A percentile compares a stretch with the other conserved stretches of the same genome.
These are phyloP conservation scores for Cordyceps farinosa DNA, from an alignment of 2,329 filamentous ascomycete species.

Conservation along the genomic window DNA sequence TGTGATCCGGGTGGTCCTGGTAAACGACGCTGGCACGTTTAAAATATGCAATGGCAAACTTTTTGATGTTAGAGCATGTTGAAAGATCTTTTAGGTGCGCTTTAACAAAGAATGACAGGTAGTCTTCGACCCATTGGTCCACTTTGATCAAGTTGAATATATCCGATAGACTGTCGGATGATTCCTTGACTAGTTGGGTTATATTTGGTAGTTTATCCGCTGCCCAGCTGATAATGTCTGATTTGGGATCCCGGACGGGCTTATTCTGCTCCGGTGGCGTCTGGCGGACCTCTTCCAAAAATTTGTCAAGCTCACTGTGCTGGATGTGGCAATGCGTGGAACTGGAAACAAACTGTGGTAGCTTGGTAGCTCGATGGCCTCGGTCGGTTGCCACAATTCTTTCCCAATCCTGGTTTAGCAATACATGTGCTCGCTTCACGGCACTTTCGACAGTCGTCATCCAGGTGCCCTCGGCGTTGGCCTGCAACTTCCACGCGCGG, in stretches of 20 bases:
- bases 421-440: not conserved
- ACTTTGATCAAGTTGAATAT: slow-evolving; percentile 34
- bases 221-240: not conserved
- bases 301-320: not conserved
- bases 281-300: not conserved
- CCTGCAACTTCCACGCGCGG: slow-evolving; percentile 39
- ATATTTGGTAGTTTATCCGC: not conserved
- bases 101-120: slow-evolving; percentile 37
- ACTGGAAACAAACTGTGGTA: not conserved
- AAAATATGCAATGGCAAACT: slow-evolving; percentile 35
- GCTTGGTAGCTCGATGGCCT: not conserved
- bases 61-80: slow-evolving; percentile 29
- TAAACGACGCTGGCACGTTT: slow-evolving; percentile 32
- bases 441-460: slow-evolving; percentile 12
- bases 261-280: not conserved
- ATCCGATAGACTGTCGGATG: not conserved
- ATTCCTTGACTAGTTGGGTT: not conserved
- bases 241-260: not conserved
- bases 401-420: not conserved
- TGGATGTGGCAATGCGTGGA: too few relatives aligned
- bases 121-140: slow-evolving; percentile 46
- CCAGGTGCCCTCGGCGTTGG: slow-evolving; percentile 7
- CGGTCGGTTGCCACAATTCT: not conserved
- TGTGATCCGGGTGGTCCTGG: slow-evolving; percentile 36
- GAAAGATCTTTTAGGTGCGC: slow-evolving; percentile 19